Base-by-base conservation (phyloP, 257 asterid species). In the Leptodermis oblonga region DNA sequence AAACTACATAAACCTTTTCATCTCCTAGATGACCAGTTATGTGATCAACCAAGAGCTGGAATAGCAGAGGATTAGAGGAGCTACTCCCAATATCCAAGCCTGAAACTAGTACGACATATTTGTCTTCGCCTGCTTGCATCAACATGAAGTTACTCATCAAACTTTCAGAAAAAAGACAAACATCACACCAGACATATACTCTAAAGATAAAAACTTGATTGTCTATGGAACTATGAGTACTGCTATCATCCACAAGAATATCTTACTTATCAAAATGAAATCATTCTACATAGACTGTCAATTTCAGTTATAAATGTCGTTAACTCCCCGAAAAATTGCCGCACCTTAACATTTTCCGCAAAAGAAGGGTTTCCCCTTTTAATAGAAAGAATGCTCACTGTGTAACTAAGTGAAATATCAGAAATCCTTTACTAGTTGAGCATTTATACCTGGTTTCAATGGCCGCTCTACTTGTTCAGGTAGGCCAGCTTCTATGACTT, bases 21-120 rank as follows among this genome's bases (percentile, higher is more conserved):
- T 94, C 99, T 76, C 99, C 99, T 31, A 94, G 85, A 88, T 94
- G 97, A 62, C 99, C 99, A 74, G 99, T 91, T 74, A 94, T 83
- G 75, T 94, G 97, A 83, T 94, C 99, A 39, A 94, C 86, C 65
- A 94, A 79, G 74, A 94, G 99, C 86, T 94, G 97, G 74, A 86
- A 87, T 62, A 82, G 88, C 67, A 94, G 92, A 74, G 99, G 99
- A 86, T 87, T 89, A 70, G 90, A 83, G 17, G 83, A 69, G 83
- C 87, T 82, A 82, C 88, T 80, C 76, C 97, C 97, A 68, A 89
- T 84, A 73, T 89, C 83, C 84, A 91, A 77, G 68, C 97, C 97
- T 80, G 99, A 94, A 67, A 89, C 78, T 61, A 94, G 83, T 72
- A 89, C 90, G 61, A 87, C 95, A 77, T 79, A 87, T 74, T 91